These are phyloP conservation scores for Phytophthora sojae DNA, from an alignment of 352 stramenopile genomes.

Conservation along the genomic window DNA sequence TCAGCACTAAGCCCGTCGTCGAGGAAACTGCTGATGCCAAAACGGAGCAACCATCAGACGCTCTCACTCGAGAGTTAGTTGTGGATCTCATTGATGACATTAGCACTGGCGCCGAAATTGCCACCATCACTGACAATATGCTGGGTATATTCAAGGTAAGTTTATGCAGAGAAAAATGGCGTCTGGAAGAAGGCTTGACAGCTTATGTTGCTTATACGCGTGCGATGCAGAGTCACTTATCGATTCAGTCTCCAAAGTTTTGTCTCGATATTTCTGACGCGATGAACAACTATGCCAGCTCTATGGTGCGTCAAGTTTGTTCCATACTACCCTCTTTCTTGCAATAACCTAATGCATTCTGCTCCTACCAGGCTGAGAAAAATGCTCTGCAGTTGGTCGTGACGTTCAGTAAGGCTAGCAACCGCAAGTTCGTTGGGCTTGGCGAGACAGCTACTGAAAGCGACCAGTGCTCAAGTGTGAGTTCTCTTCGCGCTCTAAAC, in stretches of 20 bases:
- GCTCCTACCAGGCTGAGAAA: conserved; percentile 54
- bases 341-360: not conserved
- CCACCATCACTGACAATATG: conserved; percentile 68
- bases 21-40: not conserved
- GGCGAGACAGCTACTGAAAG: conserved; percentile 48
- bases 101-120: conserved; percentile 69
- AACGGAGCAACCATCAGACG: conserved; percentile 28
- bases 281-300: conserved; percentile 47
- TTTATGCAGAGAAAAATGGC: not conserved
- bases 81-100: conserved; percentile 66
- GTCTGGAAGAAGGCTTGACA: not conserved
- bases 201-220: not conserved
- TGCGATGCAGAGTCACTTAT: conserved; percentile 63
- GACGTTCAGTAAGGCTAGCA: conserved; percentile 77
- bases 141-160: conserved; percentile 82
- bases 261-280: conserved; percentile 55
- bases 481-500: conserved; percentile 76
- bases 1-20: conserved; percentile 16
- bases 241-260: conserved; percentile 75
- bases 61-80: conserved; percentile 53
- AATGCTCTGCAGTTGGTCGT: conserved; percentile 81
- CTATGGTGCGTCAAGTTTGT: conserved; percentile 32
- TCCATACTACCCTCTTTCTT: not conserved
- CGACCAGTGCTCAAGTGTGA: conserved; percentile 69
- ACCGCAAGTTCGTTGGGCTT: conserved; percentile 52